Percentiles rank a stretch among this genome's conserved stretches.
Conservation (phyloP, 139 green algal genomes). For the Micromonas pusilla region DNA sequence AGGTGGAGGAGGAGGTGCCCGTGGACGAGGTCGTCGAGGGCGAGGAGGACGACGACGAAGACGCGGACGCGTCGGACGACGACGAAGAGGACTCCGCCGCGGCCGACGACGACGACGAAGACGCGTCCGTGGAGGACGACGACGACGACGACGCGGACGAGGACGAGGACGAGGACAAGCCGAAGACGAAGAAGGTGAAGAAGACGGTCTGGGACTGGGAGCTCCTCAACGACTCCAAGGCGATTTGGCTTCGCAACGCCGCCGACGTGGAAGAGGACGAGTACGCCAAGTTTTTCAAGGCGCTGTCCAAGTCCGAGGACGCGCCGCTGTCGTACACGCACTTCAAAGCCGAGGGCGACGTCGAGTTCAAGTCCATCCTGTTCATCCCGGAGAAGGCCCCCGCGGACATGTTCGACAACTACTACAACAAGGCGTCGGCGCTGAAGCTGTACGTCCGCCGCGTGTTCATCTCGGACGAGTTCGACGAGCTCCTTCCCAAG, state of each 20-base stretch:
- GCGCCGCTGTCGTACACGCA: conserved; percentile 73
- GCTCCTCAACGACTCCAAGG: conserved; percentile 89
- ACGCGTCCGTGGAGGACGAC: conserved; percentile 36
- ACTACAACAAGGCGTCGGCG: conserved; percentile 65
- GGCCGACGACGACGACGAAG: conserved; percentile 29
- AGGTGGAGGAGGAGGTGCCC: conserved; percentile 63
- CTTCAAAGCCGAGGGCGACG: conserved; percentile 96
- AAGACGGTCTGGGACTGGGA: conserved; percentile 86
- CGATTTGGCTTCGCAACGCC: conserved; percentile 88
- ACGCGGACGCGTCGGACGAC: conserved; percentile 38
- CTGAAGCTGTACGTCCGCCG: conserved; percentile 91
- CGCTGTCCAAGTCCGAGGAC: conserved; percentile 67
- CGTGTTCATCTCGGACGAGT: conserved; percentile 90
- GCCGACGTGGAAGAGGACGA: conserved; percentile 83
- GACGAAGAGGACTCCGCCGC: conserved; percentile 48
- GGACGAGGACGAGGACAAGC: conserved; percentile 36
- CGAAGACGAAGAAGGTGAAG: conserved; percentile 67
- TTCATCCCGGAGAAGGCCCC: conserved; percentile 75
- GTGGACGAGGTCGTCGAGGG: conserved; percentile 43
- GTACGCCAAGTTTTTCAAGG: conserved; percentile 96
- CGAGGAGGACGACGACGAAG: conserved; percentile 42
- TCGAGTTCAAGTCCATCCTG: conserved; percentile 95
- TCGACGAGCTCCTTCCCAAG: conserved; percentile 86
- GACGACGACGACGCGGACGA: conserved; percentile 67
- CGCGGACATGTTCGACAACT: conserved; percentile 77